Base-by-base conservation (phyloP, 805 yeast genomes). In the Monosporozyma servazzii region DNA sequence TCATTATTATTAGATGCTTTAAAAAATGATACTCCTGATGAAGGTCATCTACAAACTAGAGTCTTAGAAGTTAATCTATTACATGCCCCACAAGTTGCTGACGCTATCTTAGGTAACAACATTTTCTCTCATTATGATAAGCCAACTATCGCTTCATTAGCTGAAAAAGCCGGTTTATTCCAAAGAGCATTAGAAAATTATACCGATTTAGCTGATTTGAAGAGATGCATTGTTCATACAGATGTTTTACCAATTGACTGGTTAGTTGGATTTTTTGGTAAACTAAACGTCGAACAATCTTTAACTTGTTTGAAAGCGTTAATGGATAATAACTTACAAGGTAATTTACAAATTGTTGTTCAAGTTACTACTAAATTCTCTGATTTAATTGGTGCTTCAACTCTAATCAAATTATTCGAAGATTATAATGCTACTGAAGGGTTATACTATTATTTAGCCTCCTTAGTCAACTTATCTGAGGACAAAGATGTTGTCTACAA, bases 81-180 rank as follows among this genome's bases (percentile, higher is more conserved):
- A 66, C 95, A 90, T 68, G 99, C 99, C 17, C 99, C 99, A 48
- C 99, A 93, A 76, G 99, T 93, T 52, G 99, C 99, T 43, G 99
- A 93, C 71, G 99, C 99, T 20, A 93, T 93, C 58, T 77, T 93
- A 62, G 96, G 97, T 54, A 93, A 91, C 70, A 82, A 84, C 54
- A 91, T 93, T 88, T 93, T 95, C 74, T 81, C 90, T 58, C 96
- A 90, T 67, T 93, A 88, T 69, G 99, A 93, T 70, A 86, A 88
- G 61, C 89, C 95, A 61, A 84, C 95, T 37, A 84, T 93, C 65
- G 99, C 98, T 21, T 78, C 82, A 53, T 77, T 95, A 58, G 82
- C 96, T 70, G 99, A 93, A 72, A 88, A 88, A 71, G 91, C 96
- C n/a, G 98, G 97, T 18, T 77, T 93, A 58, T 83, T 76, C 69